These are phyloP conservation scores for Mycena haematopus DNA, from an alignment of 768 basidiomycete genomes.

Conservation along the genomic window DNA sequence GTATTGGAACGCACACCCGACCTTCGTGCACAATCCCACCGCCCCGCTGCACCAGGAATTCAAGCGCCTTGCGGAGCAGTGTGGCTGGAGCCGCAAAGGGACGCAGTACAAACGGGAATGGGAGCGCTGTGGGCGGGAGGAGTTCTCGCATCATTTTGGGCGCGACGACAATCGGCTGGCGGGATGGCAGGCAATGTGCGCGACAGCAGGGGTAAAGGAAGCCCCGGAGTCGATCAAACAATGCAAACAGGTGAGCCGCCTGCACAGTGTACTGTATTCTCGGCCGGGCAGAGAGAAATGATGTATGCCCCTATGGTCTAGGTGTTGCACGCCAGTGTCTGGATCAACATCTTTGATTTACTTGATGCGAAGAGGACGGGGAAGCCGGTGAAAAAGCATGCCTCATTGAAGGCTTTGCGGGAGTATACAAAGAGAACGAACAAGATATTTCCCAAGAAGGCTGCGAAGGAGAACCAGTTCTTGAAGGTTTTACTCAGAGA, in stretches of 20 bases:
- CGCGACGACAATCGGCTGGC: slow-evolving; percentile 18
- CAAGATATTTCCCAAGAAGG: slow-evolving; percentile 24
- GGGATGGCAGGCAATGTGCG: slow-evolving; percentile 30
- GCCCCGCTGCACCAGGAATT: slow-evolving; percentile 25
- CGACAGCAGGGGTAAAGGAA: slow-evolving; percentile 3
- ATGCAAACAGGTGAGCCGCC: slow-evolving; percentile 27
- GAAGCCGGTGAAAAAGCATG: slow-evolving; percentile 10
- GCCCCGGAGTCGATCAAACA: slow-evolving; percentile 22
- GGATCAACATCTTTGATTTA: slow-evolving; percentile 29
- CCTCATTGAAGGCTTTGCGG: slow-evolving; percentile 11
- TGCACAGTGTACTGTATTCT: background rate
- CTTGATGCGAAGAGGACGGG: slow-evolving; percentile 26
- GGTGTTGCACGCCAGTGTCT: slow-evolving; percentile 17
- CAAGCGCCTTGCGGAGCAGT: slow-evolving; percentile 15
- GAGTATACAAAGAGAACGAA: slow-evolving; percentile 6
- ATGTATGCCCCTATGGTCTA: background rate
- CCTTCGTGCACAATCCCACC: slow-evolving; percentile 21
- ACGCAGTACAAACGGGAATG: slow-evolving; percentile 17
- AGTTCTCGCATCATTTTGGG: slow-evolving; percentile 25
- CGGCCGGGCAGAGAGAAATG: background rate
- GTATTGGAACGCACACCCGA: slow-evolving; percentile 19
- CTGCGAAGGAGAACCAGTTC: slow-evolving; percentile 25
- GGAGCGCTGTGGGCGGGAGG: slow-evolving; percentile 18
- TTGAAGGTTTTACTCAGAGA: slow-evolving; percentile 25
- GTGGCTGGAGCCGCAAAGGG: slow-evolving; percentile 16